Base-by-base conservation (phyloP, 257 asterid genomes). In the Solanum sitiens region DNA sequence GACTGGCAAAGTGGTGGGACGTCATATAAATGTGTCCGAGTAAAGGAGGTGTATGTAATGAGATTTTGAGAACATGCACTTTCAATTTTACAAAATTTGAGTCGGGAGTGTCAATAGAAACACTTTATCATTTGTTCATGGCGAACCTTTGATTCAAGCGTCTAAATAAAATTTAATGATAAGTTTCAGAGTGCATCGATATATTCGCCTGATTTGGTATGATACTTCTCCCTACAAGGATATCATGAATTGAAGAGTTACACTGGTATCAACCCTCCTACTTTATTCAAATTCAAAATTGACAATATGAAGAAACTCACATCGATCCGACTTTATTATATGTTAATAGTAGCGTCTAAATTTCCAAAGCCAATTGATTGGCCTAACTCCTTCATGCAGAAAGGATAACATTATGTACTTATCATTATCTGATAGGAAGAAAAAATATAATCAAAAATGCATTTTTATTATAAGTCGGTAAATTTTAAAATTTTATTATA, bases 231-330 rank as follows among this genome's bases (percentile, higher is more conserved):
- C 25, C 25, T 56, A 56, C 0, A 56, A 56, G 11, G 45, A 42
- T 56, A 56, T 56, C 11, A 0, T 56, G 0, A 56, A 56, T 56
- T 7, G 11, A 2, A 0, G 11, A 56, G 65, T 1, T 56, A 56
- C 65, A 56, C 10, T 56, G 0, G 1, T 56, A 23, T 56, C 63
- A 18, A 1, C n/a, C 65, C 0, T 56, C 1, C 11, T 1, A 56
- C 1, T 56, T 56, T 7, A 56, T 18, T 56, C 25, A 18, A 56
- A 56, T 56, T 56, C 3, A 0, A 56, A 18, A 56, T 1, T 0
- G 11, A 18, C 0, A 53, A 53, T 53, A 21, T 42, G 12, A 42
- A 2, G 4, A 42, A 42, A 42, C 12, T 42, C 12, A 8, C 12
- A 3, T 2, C 5, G 4, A 8, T 16, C 0, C 63, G 10, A 53